Evolutionary conservation across 768 basidiomycete genomes (phyloP).

Genomic region (Zangia roseola): DNA sequence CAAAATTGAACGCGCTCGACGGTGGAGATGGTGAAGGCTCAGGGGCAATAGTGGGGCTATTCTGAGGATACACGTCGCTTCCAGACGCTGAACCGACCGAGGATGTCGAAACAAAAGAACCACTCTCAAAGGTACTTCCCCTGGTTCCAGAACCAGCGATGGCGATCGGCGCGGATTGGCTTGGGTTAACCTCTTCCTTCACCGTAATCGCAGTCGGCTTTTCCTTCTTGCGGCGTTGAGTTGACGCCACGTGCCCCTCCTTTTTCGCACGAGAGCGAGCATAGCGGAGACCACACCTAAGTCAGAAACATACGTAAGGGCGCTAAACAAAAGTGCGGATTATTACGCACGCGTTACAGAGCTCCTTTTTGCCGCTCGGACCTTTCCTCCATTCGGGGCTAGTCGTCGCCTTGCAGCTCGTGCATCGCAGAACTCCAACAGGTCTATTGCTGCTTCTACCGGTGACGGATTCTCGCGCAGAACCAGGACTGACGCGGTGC

Average conservation of each 20-base stretch:
- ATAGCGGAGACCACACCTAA: conserved; percentile 80
- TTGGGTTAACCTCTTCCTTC: conserved; percentile 27
- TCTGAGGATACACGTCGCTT: conserved; percentile 52
- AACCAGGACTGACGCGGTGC: conserved; percentile 53
- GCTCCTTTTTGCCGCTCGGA: conserved; percentile 85
- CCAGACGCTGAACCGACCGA: conserved; percentile 57
- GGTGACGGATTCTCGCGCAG: conserved; percentile 45
- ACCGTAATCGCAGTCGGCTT: conserved; percentile 35
- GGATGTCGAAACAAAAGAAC: conserved; percentile 45
- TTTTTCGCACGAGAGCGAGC: conserved; percentile 89
- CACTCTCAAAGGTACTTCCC: conserved; percentile 46
- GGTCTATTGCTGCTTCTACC: conserved; percentile 59
- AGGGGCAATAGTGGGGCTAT: conserved; percentile 40
- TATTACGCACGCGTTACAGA: conserved; percentile 83
- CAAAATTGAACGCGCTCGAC: conserved; percentile 51
- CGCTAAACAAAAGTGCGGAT: conserved; percentile 14
- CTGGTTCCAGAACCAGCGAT: conserved; percentile 49
- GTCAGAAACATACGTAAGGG: conserved; percentile 22
- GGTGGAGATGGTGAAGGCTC: conserved; percentile 70
- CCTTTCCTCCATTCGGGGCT: conserved; percentile 94
- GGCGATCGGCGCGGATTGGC: conserved; percentile 35
- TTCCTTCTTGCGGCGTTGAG: conserved; percentile 62
- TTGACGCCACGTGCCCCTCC: conserved; percentile 56
- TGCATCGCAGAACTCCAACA: conserved; percentile 67
- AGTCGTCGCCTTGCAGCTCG: conserved; percentile 75